Evolutionary conservation across 257 asterid genomes (phyloP).

Genomic region (Dorcoceras hygrometricum): DNA sequence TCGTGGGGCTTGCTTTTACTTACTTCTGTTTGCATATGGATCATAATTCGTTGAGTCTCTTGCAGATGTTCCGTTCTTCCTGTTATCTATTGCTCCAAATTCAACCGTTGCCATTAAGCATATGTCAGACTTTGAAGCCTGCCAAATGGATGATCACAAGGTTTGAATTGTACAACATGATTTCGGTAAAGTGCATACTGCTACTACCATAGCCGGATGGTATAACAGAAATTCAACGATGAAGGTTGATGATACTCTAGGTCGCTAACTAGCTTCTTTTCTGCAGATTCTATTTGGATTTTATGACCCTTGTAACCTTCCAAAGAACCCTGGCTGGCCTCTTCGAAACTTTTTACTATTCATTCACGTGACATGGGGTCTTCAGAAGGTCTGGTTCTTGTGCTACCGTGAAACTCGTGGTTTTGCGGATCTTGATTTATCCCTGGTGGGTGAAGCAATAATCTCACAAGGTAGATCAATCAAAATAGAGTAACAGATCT

Average conservation of each 20-base stretch:
- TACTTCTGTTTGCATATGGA: slow-evolving; percentile 14
- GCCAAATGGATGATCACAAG: slow-evolving; percentile 59
- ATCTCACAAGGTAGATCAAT: slow-evolving; percentile 59
- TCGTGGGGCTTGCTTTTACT: slow-evolving; percentile 18
- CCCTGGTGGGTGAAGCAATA: slow-evolving; percentile 83
- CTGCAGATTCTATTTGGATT: slow-evolving; percentile 81
- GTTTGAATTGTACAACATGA: slow-evolving; percentile 34
- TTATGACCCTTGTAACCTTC: slow-evolving; percentile 86
- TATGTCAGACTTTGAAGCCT: slow-evolving; percentile 65
- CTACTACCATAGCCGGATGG: background rate
- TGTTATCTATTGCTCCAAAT: slow-evolving; percentile 61
- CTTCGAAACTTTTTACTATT: slow-evolving; percentile 76
- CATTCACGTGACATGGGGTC: slow-evolving; percentile 66
- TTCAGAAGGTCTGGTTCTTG: slow-evolving; percentile 56
- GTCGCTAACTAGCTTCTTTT: slow-evolving; percentile 19
- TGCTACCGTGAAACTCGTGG: slow-evolving; percentile 94
- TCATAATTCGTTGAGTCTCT: slow-evolving; percentile 21
- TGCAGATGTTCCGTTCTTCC: slow-evolving; percentile 85
- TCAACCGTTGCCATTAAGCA: slow-evolving; percentile 52
- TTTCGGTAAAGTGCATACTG: background rate
- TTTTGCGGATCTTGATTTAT: slow-evolving; percentile 70
- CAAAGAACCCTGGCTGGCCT: slow-evolving; percentile 93
- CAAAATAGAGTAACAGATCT: slow-evolving; percentile 18
- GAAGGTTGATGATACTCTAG: slow-evolving; percentile 9
- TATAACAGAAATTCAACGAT: background rate